Percentiles rank a stretch among this genome's conserved stretches.
phyloP scores from a whole-genome alignment of 495 filamentous ascomycete species.

The Xylaria scruposa region DNA sequence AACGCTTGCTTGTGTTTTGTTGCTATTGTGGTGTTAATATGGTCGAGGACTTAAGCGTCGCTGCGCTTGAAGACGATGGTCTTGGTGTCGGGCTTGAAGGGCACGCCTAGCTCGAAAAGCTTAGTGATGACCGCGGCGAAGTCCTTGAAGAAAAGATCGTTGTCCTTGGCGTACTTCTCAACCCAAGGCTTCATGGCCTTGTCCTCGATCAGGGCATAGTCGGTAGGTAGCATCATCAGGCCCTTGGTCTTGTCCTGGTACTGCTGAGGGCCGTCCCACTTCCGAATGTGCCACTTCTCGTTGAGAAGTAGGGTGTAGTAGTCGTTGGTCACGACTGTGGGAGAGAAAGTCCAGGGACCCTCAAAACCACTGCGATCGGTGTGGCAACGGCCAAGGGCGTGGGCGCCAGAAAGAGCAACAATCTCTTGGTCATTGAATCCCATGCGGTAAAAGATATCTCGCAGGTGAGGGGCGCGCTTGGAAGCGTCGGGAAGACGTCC shows the following conservation, averaged over 20 bases:
- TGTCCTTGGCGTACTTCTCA: constrained; percentile 91
- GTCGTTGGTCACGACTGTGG: constrained; percentile 93
- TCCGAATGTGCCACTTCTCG: constrained; percentile 91
- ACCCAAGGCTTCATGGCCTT: constrained; percentile 85
- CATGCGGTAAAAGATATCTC: constrained; percentile 95
- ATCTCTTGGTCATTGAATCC: constrained; percentile 98
- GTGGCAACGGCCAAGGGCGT: constrained; percentile 94
- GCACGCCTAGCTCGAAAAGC: constrained; percentile 94
- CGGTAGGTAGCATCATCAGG: constrained; percentile 97
- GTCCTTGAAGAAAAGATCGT: constrained; percentile 90
- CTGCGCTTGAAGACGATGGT: constrained; percentile 79
- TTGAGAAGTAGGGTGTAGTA: constrained; percentile 86
- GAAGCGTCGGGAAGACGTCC: constrained; percentile 91
- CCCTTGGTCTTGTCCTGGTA: constrained; percentile 84
- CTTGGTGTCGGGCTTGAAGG: constrained; percentile 73
- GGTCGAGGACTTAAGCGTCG: constrained; percentile 32
- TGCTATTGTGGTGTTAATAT: background rate
- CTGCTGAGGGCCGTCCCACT: constrained; percentile 90
- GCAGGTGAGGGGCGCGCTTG: constrained; percentile 82
- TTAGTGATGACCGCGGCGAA: constrained; percentile 79
- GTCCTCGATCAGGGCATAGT: constrained; percentile 88
- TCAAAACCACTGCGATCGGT: constrained; percentile 85
- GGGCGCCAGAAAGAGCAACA: constrained; percentile 86
- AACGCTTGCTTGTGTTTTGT: constrained; percentile 15
- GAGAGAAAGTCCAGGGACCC: constrained; percentile 96